These are phyloP conservation scores for Pisolithus thermaeus DNA, from an alignment of 1,284 basidiomycete species.

Conservation along the genomic window DNA sequence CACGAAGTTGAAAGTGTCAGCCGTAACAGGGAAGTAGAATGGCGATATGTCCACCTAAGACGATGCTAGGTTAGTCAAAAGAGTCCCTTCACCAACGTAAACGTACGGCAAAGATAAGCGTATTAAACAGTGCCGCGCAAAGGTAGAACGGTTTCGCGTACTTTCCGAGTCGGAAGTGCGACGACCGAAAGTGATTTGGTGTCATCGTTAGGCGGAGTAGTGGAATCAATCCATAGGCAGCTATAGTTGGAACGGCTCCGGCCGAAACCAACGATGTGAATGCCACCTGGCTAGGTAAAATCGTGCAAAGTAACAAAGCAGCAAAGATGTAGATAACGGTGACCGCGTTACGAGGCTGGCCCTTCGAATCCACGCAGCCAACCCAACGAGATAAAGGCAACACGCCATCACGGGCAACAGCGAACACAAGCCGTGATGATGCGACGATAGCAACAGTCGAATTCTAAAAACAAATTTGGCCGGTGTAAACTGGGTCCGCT, in stretches of 20 bases:
- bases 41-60: constrained; percentile 70
- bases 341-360: constrained; percentile 76
- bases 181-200: constrained; percentile 64
- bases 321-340: constrained; percentile 78
- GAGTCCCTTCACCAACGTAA: not conserved
- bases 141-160: constrained; percentile 65
- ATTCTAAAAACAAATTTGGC: constrained; percentile 43
- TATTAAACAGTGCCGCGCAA: constrained; percentile 65
- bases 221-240: constrained; percentile 76
- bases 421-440: constrained; percentile 78
- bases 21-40: constrained; percentile 73
- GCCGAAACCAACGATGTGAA: constrained; percentile 84
- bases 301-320: constrained; percentile 69
- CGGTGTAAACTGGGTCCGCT: not conserved
- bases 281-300: constrained; percentile 79
- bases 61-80: not conserved
- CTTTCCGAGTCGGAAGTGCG: constrained; percentile 64
- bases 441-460: constrained; percentile 81
- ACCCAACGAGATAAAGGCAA: constrained; percentile 79
- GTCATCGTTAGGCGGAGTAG: constrained; percentile 69
- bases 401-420: constrained; percentile 84
- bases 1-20: constrained; percentile 76
- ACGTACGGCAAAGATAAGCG: constrained; percentile 63
- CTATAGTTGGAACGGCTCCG: constrained; percentile 74
- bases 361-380: constrained; percentile 57